phyloP scores from a whole-genome alignment of 768 basidiomycete genomes.

The Leucosporidium scottii region DNA sequence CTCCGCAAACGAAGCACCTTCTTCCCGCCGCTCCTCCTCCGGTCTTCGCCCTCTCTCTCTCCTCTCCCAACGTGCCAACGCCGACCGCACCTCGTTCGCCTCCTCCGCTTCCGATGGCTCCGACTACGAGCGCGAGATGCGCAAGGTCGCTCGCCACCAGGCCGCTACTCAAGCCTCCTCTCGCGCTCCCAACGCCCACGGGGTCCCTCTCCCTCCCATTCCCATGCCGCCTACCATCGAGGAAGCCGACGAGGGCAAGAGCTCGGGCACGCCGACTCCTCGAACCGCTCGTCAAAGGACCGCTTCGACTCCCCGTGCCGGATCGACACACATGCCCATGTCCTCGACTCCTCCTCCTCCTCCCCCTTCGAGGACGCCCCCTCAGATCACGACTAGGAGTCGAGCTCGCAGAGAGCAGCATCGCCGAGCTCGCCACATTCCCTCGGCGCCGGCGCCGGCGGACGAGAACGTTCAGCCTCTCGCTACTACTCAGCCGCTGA shows the following conservation, averaged over 20 bases:
- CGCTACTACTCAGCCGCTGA: no score
- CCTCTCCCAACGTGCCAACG: conserved; percentile 19
- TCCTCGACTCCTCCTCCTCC: conserved; percentile 3
- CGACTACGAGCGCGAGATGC: conserved; percentile 3
- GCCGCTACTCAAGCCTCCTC: not conserved
- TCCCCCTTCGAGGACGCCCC: not conserved
- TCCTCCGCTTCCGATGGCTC: not conserved
- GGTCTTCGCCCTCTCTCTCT: conserved; percentile 7
- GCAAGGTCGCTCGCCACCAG: not conserved
- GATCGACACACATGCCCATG: not conserved
- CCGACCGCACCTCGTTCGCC: not conserved
- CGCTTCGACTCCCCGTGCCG: not conserved
- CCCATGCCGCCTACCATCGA: conserved; percentile 8
- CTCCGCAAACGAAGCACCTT: not conserved
- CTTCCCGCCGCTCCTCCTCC: not conserved
- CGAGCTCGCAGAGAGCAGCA: not conserved
- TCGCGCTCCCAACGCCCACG: not conserved
- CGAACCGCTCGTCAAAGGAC: not conserved
- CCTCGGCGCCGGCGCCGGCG: no score
- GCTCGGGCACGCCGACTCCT: conserved; percentile 10
- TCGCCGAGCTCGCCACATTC: no score
- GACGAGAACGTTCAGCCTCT: no score
- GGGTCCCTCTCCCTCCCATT: conserved; percentile 2
- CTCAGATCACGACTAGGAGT: not conserved
- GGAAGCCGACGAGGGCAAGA: conserved; percentile 22